Conservation (phyloP, 495 filamentous ascomycete species). For the Aspergillus mulundensis region DNA sequence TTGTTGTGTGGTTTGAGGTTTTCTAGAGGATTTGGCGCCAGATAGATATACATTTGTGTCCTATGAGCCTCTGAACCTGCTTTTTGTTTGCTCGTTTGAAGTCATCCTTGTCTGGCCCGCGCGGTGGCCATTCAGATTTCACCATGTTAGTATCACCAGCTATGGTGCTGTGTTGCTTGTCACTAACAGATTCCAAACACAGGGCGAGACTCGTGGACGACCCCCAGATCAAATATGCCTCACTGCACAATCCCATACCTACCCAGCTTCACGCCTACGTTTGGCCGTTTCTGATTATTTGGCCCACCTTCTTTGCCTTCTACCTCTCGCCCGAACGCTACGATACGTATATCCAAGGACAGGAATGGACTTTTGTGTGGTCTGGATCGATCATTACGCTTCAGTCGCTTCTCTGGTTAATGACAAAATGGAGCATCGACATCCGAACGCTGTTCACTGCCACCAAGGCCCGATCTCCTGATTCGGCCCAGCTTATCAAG, state of each 20-base stretch:
- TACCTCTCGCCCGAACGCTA: conserved; percentile 81
- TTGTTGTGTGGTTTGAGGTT: conserved; percentile 7
- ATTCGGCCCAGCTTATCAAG: conserved; percentile 84
- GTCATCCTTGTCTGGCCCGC: conserved; percentile 25
- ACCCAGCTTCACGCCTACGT: conserved; percentile 78
- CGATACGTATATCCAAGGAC: conserved; percentile 77
- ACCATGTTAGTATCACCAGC: conserved; percentile 30
- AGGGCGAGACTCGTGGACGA: conserved; percentile 84
- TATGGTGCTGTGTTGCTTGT: not conserved
- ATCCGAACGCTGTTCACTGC: conserved; percentile 79
- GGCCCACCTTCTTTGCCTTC: conserved; percentile 84
- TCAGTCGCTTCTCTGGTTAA: conserved; percentile 89
- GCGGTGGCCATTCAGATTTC: conserved; percentile 36
- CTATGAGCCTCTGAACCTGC: conserved; percentile 30
- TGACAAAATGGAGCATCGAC: conserved; percentile 95
- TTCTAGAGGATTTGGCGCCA: not conserved
- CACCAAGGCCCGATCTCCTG: conserved; percentile 62
- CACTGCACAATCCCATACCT: conserved; percentile 84
- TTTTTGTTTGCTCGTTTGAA: conserved; percentile 9
- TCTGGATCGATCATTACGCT: conserved; percentile 78
- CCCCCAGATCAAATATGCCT: conserved; percentile 79
- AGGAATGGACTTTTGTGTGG: conserved; percentile 98
- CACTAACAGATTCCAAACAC: conserved; percentile 19
- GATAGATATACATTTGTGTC: conserved; percentile 14
- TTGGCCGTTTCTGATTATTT: conserved; percentile 86